These are phyloP conservation scores for Plantago elongata DNA, from an alignment of 257 asterid species.

Conservation along the genomic window DNA sequence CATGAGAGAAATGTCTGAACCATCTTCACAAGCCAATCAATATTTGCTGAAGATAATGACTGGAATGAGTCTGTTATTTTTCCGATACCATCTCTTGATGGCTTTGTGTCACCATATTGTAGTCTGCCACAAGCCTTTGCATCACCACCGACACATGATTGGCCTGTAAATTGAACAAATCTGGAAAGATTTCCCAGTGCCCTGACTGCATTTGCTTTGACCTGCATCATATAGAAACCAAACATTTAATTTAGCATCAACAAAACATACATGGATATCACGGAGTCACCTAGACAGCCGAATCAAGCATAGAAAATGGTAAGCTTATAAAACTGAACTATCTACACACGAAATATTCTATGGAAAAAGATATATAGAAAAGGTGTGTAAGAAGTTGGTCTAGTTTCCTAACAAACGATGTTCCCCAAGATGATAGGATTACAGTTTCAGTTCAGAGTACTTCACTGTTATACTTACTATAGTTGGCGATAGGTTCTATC, in stretches of 20 bases:
- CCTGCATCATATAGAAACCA: constrained; percentile 32
- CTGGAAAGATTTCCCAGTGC: constrained; percentile 88
- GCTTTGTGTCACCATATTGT: constrained; percentile 20
- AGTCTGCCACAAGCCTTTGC: constrained; percentile 24
- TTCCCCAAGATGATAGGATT: too few relatives aligned
- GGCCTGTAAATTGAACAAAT: constrained; percentile 47
- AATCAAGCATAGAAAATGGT: background rate
- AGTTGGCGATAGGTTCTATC: background rate
- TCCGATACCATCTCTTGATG: constrained; percentile 26
- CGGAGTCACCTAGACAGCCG: constrained; percentile 19
- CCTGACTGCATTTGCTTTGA: constrained; percentile 96
- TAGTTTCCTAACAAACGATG: too few relatives aligned
- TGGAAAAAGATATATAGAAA: background rate
- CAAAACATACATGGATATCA: constrained; percentile 14
- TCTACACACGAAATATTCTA: background rate
- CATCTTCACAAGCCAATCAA: constrained; percentile 68
- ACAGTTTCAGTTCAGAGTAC: too few relatives aligned
- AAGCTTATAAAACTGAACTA: constrained; percentile 8
- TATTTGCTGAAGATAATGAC: constrained; percentile 32
- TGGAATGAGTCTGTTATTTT: constrained; percentile 31
- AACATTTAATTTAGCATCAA: constrained; percentile 6
- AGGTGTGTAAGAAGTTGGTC: background rate
- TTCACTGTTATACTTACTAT: background rate
- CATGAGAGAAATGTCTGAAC: constrained; percentile 93
- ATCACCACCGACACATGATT: constrained; percentile 28